A percentile compares a stretch with the other conserved stretches of the same genome.
Conservation (phyloP, 495 filamentous ascomycete genomes). For the Glonium stellatum region DNA sequence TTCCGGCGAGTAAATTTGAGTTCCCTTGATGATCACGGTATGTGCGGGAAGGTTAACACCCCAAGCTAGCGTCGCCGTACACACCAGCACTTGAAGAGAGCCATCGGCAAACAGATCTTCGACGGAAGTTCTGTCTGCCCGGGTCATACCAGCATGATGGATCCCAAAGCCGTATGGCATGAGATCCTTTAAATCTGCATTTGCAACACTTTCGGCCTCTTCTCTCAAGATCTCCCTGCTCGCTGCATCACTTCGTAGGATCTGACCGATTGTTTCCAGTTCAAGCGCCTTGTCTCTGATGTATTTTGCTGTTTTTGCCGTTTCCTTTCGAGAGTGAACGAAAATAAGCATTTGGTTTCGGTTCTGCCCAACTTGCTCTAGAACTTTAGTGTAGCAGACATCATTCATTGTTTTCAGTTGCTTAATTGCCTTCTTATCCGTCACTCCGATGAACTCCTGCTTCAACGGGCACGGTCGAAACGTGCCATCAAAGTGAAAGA, state of each 20-base stretch:
- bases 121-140: slow-evolving; percentile 86
- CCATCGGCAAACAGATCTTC: slow-evolving; percentile 91
- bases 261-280: slow-evolving; percentile 92
- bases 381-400: slow-evolving; percentile 93
- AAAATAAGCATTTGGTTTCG: slow-evolving; percentile 98
- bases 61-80: slow-evolving; percentile 93
- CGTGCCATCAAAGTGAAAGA: slow-evolving; percentile 95
- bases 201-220: slow-evolving; percentile 74
- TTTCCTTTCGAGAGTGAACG: slow-evolving; percentile 96
- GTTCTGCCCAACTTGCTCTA: slow-evolving; percentile 89
- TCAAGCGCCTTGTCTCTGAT: slow-evolving; percentile 94
- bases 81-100: slow-evolving; percentile 88
- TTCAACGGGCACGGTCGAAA: slow-evolving; percentile 87
- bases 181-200: slow-evolving; percentile 87
- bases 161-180: slow-evolving; percentile 96
- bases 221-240: slow-evolving; percentile 80
- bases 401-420: slow-evolving; percentile 99
- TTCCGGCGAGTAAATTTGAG: slow-evolving; percentile 95
- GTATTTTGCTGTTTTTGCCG: slow-evolving; percentile 92
- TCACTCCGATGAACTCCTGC: slow-evolving; percentile 97
- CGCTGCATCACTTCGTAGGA: slow-evolving; percentile 86
- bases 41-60: slow-evolving; percentile 93
- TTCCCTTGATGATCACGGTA: slow-evolving; percentile 95
- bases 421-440: slow-evolving; percentile 97
- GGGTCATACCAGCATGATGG: slow-evolving; percentile 93